Evolutionary conservation across 1,139 yeast species (phyloP).

Genomic region (Magnusiomyces magnusii): DNA sequence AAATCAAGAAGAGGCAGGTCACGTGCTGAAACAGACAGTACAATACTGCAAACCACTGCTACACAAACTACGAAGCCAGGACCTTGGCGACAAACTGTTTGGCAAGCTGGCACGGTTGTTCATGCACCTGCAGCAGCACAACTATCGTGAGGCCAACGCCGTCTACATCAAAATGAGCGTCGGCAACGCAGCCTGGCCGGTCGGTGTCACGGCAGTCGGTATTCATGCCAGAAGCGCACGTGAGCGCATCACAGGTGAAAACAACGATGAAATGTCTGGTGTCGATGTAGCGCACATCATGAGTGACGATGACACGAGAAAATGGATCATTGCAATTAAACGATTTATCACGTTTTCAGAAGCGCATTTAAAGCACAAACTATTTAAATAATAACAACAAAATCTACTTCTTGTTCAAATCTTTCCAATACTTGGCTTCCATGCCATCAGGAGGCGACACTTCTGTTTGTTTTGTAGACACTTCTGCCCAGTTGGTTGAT

Average conservation of each 20-base stretch:
- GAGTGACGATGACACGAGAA: constrained; percentile 47
- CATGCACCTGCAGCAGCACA: constrained; percentile 48
- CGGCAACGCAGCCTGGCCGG: constrained; percentile 92
- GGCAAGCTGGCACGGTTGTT: constrained; percentile 55
- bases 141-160: constrained; percentile 54
- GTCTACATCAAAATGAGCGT: constrained; percentile 69
- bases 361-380: constrained; percentile 18
- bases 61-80: constrained; percentile 46
- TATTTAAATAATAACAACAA: neutral
- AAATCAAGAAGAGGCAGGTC: no score
- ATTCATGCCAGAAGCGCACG: constrained; percentile 68
- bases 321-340: constrained; percentile 50
- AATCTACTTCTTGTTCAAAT: neutral
- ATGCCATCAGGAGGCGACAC: constrained; percentile 63
- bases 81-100: constrained; percentile 41
- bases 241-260: constrained; percentile 36
- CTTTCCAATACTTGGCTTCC: constrained; percentile 37
- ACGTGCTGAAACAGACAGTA: constrained; percentile 48
- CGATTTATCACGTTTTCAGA: constrained; percentile 57
- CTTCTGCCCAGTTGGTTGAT: constrained; percentile 95
- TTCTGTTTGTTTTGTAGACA: constrained; percentile 56
- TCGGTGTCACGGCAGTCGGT: constrained; percentile 73
- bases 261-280: constrained; percentile 18
- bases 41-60: constrained; percentile 53
- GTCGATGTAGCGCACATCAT: constrained; percentile 56